A percentile compares a stretch with the other conserved stretches of the same genome.
phyloP scores from a whole-genome alignment of 805 yeast species.

The Candida patagonica region DNA sequence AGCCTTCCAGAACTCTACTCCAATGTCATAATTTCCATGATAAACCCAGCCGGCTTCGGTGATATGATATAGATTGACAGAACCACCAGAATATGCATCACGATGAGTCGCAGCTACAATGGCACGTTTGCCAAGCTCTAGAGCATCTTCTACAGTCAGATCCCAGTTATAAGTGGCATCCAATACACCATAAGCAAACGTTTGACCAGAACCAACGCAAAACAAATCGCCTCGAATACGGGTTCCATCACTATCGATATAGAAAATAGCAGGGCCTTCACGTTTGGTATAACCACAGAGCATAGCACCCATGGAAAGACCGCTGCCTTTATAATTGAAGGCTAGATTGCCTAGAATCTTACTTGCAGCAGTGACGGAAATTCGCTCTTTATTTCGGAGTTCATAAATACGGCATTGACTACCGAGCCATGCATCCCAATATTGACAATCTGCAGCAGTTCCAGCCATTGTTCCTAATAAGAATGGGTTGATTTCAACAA shows the following conservation, averaged over 20 bases:
- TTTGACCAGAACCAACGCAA: conserved; percentile 98
- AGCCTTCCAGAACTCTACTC: conserved; percentile 82
- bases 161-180: conserved; percentile 93
- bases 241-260: conserved; percentile 96
- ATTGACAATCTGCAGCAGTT: conserved; percentile 99
- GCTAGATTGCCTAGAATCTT: conserved; percentile 86
- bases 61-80: conserved; percentile 86
- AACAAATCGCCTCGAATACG: conserved; percentile 89
- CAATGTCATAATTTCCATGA: conserved; percentile 94
- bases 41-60: conserved; percentile 90
- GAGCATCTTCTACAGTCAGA: conserved; percentile 82
- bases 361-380: conserved; percentile 93
- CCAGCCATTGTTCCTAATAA: conserved; percentile 98
- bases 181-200: conserved; percentile 96
- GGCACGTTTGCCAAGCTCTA: conserved; percentile 88
- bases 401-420: conserved; percentile 93
- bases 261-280: conserved; percentile 92
- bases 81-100: conserved; percentile 97
- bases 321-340: conserved; percentile 93
- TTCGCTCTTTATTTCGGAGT: conserved; percentile 87
- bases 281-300: conserved; percentile 92
- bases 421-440: conserved; percentile 99
- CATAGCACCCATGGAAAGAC: conserved; percentile 99
- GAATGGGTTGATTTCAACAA: conserved; percentile 91
- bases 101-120: conserved; percentile 97